These are phyloP conservation scores for Rhodomyrtus psidioides DNA, from an alignment of 441 rosid genomes.

Conservation along the genomic window DNA sequence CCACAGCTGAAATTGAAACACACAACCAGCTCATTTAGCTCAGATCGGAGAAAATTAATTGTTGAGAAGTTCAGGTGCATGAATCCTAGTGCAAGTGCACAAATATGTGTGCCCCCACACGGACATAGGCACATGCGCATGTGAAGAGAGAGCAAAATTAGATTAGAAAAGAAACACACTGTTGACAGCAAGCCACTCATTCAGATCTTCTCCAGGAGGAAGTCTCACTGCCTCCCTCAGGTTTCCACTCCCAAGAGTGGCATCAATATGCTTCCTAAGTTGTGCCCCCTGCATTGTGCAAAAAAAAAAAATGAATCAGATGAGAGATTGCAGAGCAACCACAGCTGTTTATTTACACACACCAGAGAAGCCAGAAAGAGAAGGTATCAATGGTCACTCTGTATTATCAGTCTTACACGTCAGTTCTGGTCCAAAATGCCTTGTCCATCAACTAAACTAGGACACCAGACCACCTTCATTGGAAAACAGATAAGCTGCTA, in stretches of 20 bases:
- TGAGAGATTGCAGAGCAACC: neutral
- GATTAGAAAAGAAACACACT: constrained; percentile 24
- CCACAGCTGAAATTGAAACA: constrained; percentile 77
- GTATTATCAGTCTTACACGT: neutral
- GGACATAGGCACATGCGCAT: neutral
- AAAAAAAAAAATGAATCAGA: neutral
- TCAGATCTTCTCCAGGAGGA: constrained; percentile 96
- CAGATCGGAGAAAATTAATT: neutral
- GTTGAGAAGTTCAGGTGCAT: neutral
- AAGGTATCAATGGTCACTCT: neutral
- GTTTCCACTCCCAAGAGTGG: constrained; percentile 94
- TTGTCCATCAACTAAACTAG: neutral
- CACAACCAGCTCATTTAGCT: constrained; percentile 5
- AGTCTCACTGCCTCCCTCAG: constrained; percentile 95
- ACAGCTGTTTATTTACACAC: neutral
- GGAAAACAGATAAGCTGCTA: neutral
- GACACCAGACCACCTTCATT: neutral
- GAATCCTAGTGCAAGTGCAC: neutral
- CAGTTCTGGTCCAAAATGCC: neutral
- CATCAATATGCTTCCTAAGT: constrained; percentile 94
- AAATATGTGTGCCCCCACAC: neutral
- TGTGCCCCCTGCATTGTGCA: constrained; percentile 72
- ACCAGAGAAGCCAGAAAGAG: neutral
- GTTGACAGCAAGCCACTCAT: constrained; percentile 97
- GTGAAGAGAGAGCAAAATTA: neutral